Evolutionary conservation across 257 asterid species (phyloP).

Genomic region (Salvia splendens): DNA sequence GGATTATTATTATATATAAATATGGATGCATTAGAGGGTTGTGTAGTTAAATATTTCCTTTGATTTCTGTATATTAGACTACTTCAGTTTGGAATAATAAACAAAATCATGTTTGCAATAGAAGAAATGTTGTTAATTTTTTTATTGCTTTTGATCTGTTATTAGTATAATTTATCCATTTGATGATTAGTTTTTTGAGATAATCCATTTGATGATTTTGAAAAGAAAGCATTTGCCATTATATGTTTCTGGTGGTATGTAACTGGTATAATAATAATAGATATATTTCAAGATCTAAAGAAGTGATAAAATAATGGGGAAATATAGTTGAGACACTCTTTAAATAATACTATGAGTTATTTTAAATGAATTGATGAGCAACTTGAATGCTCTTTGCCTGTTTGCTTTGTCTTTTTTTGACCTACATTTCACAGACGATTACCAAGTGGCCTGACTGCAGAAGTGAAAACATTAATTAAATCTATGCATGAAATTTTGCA

Average conservation of each 20-base stretch:
- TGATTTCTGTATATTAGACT: conserved; percentile 23
- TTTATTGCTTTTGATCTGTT: not conserved
- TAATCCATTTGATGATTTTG: not conserved
- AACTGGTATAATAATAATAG: not conserved
- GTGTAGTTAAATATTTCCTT: conserved; percentile 22
- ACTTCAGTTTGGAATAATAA: conserved; percentile 23
- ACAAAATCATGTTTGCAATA: conserved; percentile 29
- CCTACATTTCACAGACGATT: conserved; percentile 1
- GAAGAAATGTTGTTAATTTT: not conserved
- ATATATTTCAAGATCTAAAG: not conserved
- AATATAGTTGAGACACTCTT: not conserved
- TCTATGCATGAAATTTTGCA: not conserved
- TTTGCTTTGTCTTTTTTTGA: conserved; percentile 6
- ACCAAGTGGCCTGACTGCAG: conserved; percentile 22
- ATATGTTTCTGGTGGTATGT: not conserved
- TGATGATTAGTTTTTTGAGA: not conserved
- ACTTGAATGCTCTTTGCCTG: conserved; percentile 14
- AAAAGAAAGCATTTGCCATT: not conserved
- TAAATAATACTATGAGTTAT: too few relatives aligned
- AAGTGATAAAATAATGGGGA: conserved; percentile 10
- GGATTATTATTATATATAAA: not conserved
- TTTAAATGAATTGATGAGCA: conserved; percentile 13
- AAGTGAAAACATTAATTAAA: not conserved
- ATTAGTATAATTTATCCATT: not conserved
- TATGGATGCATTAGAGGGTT: conserved; percentile 27